These are phyloP conservation scores for Penicillium macrosclerotiorum DNA, from an alignment of 495 filamentous ascomycete genomes.

Conservation along the genomic window DNA sequence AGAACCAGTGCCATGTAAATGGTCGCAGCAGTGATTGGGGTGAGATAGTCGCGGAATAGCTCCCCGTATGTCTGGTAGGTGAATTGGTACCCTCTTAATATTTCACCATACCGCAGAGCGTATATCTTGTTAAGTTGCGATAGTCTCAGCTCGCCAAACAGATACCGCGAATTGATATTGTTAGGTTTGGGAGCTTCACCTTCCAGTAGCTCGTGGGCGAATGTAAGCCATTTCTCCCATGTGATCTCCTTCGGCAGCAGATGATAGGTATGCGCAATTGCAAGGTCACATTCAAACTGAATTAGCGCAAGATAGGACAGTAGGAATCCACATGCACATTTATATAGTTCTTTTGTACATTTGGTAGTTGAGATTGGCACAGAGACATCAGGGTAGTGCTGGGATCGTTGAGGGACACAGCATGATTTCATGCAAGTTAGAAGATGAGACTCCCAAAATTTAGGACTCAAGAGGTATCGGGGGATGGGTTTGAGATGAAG, in stretches of 20 bases:
- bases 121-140: slow-evolving; percentile 16
- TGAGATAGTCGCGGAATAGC: slow-evolving; percentile 45
- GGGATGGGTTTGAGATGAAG: slow-evolving; percentile 50
- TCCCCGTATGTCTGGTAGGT: slow-evolving; percentile 12
- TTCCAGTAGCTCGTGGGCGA: slow-evolving; percentile 14
- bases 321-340: slow-evolving; percentile 40
- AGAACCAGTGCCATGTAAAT: slow-evolving; percentile 55
- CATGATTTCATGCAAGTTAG: slow-evolving; percentile 1
- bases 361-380: neutral
- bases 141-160: slow-evolving; percentile 47
- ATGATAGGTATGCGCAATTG: slow-evolving; percentile 29
- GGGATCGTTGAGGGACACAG: neutral
- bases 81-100: slow-evolving; percentile 7
- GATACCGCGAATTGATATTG: slow-evolving; percentile 38
- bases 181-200: neutral
- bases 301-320: slow-evolving; percentile 44
- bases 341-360: neutral
- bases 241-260: slow-evolving; percentile 33
- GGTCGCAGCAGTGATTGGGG: slow-evolving; percentile 39
- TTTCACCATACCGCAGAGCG: neutral
- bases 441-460: slow-evolving; percentile 37
- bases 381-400: neutral
- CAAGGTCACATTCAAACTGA: slow-evolving; percentile 43
- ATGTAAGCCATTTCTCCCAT: slow-evolving; percentile 20
- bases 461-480: slow-evolving; percentile 33